Base-by-base conservation (phyloP, 768 basidiomycete genomes). In the Xerocomus brunneocitrinus region DNA sequence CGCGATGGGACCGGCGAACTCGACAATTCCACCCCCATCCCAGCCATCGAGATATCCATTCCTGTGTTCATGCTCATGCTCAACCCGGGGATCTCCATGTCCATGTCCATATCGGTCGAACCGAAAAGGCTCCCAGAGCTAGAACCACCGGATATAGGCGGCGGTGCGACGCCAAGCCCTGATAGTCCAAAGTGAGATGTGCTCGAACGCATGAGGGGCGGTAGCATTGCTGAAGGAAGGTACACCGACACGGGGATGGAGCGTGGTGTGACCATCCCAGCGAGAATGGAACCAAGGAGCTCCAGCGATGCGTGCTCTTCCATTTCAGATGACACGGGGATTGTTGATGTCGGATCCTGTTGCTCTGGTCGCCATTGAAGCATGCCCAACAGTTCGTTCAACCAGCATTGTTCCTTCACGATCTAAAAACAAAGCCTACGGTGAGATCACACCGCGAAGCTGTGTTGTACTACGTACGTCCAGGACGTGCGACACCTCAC, bases 391-490 rank as follows among this genome's bases (percentile, higher is more conserved):
- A 77, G 76, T 60, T 87, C 86, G 62, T 91, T 92, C 16, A 91
- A 62, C 90, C 90, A 92, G 61, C 85, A 87, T 68, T 91, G 90
- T 55, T 91, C 89, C 54, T 79, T 77, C 5, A 91, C 87, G 61
- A 92, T 55, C 53, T 58, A 35, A 27, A 27, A 39, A 38, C 5
- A 39, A 39, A 36, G 16, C 13, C 35, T 28, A 42, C 13, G 47
- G 50, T 24, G 31, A 13, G 31, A 38, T 36, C 28, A 24, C 25
- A 31, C 36, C 31, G 28, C 39, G 16, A 34, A 24, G 36, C 4
- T 31, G 42, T 41, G 19, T 25, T 30, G 13, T 24, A 25, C 16
- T n/a, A 55, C 68, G 43, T 61, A 85, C 89, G 73, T 91, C 89
- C 19, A 91, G 66, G 43, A 91, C 79, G 2, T 79, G 82, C 81